Evolutionary conservation across 164 flowering plant species (phyloP).

Genomic region (Aristolochia fimbriata): DNA sequence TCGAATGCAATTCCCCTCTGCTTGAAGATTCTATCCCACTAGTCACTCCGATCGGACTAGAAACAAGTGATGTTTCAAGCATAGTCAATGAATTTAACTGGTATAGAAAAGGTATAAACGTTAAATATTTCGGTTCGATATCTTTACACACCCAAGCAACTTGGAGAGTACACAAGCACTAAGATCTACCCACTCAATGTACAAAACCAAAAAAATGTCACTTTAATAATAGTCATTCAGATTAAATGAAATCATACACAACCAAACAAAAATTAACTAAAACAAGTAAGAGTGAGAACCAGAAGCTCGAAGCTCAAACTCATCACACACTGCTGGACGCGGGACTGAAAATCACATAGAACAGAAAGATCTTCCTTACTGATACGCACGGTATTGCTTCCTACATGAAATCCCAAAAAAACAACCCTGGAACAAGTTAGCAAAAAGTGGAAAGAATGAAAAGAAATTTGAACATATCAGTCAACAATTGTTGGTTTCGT

Average conservation of each 20-base stretch:
- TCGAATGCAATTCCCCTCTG: too few relatives aligned
- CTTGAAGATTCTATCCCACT: too few relatives aligned
- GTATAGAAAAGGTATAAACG: too few relatives aligned
- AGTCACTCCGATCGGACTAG: too few relatives aligned
- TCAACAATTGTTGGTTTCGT: neutral
- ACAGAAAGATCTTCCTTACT: slow-evolving; percentile 25
- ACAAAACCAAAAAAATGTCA: neutral
- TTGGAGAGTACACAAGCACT: too few relatives aligned
- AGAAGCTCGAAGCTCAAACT: slow-evolving; percentile 7
- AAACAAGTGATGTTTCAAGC: too few relatives aligned
- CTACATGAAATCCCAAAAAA: slow-evolving; percentile 15
- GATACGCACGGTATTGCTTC: slow-evolving; percentile 18
- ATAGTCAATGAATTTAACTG: too few relatives aligned
- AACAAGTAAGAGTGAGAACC: neutral
- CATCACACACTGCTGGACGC: slow-evolving; percentile 83
- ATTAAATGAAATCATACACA: neutral
- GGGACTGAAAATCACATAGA: slow-evolving; percentile 60
- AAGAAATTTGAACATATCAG: neutral
- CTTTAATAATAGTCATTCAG: neutral
- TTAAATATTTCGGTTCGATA: too few relatives aligned
- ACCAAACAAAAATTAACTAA: neutral
- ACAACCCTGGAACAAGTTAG: neutral
- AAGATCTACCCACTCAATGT: neutral
- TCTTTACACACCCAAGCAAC: too few relatives aligned
- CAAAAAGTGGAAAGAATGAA: neutral